phyloP scores from a whole-genome alignment of 2,329 filamentous ascomycete genomes.

The Alternaria rosae region DNA sequence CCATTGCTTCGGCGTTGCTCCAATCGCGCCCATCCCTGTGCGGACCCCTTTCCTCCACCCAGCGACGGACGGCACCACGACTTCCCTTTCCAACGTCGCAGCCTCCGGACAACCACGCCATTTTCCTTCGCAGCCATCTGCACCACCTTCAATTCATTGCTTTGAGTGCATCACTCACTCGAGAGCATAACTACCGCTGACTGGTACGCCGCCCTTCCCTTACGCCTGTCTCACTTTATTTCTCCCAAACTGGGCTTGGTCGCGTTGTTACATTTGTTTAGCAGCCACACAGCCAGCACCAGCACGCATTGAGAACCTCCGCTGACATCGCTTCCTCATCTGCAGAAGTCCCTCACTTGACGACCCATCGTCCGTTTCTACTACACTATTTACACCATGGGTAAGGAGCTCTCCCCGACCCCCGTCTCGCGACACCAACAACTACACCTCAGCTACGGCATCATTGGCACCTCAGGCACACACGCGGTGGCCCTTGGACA shows the following conservation, averaged over 20 bases:
- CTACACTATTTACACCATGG: conserved; percentile 46
- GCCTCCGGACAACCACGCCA: conserved; percentile 39
- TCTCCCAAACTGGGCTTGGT: conserved; percentile 45
- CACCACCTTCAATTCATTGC: conserved; percentile 36
- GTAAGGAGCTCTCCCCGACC: conserved; percentile 41
- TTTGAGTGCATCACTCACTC: conserved; percentile 45
- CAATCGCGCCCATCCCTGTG: conserved; percentile 42
- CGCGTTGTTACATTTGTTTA: conserved; percentile 44
- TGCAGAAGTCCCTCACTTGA: conserved; percentile 47
- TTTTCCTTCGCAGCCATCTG: conserved; percentile 35
- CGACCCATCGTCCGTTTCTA: conserved; percentile 38
- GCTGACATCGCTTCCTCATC: conserved; percentile 32
- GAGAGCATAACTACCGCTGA: conserved; percentile 46
- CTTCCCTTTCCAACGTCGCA: conserved; percentile 45
- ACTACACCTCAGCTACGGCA: conserved; percentile 14
- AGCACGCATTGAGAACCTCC: conserved; percentile 18
- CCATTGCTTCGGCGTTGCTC: conserved; percentile 43
- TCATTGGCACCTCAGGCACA: conserved; percentile 16
- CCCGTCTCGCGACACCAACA: conserved; percentile 19
- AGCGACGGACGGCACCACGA: conserved; percentile 43
- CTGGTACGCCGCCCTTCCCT: conserved; percentile 44
- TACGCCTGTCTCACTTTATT: conserved; percentile 39
- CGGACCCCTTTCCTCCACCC: conserved; percentile 49
- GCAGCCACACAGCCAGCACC: conserved; percentile 29
- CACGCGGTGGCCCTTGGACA: conserved; percentile 10